Conservation (phyloP, 805 yeast species). For the Metschnikowia lachancei region DNA sequence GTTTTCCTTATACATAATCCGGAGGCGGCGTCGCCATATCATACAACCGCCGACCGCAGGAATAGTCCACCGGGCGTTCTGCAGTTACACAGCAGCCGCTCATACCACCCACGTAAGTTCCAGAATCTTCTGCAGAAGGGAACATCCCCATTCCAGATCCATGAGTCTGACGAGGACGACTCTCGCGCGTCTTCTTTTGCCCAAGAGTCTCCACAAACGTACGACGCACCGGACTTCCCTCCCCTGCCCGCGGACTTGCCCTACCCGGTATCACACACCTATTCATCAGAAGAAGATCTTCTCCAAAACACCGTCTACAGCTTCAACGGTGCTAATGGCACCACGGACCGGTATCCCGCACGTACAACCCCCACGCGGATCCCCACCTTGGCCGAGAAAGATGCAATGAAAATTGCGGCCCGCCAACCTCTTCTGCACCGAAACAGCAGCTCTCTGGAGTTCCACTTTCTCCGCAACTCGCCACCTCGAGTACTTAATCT, state of each 20-base stretch:
- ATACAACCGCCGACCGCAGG: neutral
- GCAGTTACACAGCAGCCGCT: neutral
- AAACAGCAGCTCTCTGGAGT: constrained; percentile 9
- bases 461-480: constrained; percentile 11
- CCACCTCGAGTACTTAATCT: constrained; percentile 9
- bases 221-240: neutral
- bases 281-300: constrained; percentile 8
- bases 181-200: neutral
- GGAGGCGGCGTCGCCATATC: neutral
- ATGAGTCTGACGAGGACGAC: constrained; percentile 3
- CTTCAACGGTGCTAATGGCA: too few relatives aligned
- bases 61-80: neutral
- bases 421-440: constrained; percentile 3
- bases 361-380: constrained; percentile 17
- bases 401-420: constrained; percentile 6
- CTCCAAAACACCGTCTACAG: too few relatives aligned
- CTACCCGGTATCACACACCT: constrained; percentile 12
- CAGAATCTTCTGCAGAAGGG: constrained; percentile 21
- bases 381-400: constrained; percentile 13
- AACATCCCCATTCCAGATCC: constrained; percentile 10
- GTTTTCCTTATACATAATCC: neutral
- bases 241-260: constrained; percentile 8
- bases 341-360: neutral
- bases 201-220: neutral
- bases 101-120: constrained; percentile 13